Percentiles rank a stretch among this genome's conserved stretches.
Evolutionary conservation across 495 filamentous ascomycete genomes (phyloP).

Genomic region (Hyaloscypha finlandica): DNA sequence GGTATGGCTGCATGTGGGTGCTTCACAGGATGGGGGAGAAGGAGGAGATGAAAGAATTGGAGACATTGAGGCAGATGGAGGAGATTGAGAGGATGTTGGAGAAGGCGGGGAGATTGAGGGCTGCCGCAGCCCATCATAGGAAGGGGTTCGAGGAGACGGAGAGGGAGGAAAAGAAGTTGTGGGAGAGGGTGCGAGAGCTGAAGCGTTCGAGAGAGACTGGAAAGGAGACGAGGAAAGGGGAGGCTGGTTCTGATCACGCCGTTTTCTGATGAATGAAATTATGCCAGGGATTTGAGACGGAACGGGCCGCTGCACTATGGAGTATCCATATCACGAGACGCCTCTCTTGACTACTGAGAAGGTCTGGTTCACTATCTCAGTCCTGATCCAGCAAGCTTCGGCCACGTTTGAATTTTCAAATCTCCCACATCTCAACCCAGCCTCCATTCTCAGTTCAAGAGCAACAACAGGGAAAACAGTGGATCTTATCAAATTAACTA

Average conservation of each 20-base stretch:
- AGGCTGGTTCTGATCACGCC: background rate
- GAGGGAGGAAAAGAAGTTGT: background rate
- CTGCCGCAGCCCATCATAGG: background rate
- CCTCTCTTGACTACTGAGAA: background rate
- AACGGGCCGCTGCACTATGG: too few relatives aligned
- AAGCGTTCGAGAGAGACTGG: background rate
- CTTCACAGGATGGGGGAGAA: background rate
- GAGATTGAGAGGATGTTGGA: conserved; percentile 2
- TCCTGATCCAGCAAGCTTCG: too few relatives aligned
- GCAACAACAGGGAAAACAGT: too few relatives aligned
- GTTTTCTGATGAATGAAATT: background rate
- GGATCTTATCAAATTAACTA: too few relatives aligned
- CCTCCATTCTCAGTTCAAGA: too few relatives aligned
- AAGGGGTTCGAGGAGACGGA: background rate
- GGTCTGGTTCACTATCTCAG: background rate
- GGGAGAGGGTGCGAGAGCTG: background rate
- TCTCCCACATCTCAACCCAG: too few relatives aligned
- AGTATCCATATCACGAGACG: background rate
- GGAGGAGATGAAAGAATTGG: background rate
- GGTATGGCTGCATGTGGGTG: background rate
- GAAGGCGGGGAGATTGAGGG: background rate
- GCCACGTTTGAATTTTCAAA: too few relatives aligned
- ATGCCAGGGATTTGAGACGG: background rate
- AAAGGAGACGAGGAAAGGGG: background rate
- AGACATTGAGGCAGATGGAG: background rate